Conservation (phyloP, 2,329 filamentous ascomycete species). For the Trichoderma cornu-damae region DNA sequence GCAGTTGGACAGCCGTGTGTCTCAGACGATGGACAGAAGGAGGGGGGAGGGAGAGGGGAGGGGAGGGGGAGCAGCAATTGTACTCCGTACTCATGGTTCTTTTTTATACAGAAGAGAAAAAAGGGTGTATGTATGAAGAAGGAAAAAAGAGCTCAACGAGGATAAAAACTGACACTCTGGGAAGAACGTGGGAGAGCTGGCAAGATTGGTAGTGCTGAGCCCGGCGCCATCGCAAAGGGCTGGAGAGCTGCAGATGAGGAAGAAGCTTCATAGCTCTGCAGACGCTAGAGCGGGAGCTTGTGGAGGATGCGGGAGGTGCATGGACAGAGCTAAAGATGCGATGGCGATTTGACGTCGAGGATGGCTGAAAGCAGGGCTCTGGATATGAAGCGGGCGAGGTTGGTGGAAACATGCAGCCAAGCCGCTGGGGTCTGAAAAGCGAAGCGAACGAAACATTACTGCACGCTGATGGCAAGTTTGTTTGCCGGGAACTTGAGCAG, state of each 20-base stretch:
- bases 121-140: no score
- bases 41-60: background rate
- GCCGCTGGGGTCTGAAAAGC: background rate
- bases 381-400: no score
- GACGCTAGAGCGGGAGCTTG: slow-evolving; percentile 8
- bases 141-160: background rate
- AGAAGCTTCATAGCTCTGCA: slow-evolving; percentile 7
- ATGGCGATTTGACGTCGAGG: background rate
- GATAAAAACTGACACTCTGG: background rate
- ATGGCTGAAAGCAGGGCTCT: no score
- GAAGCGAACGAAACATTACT: background rate
- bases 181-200: background rate
- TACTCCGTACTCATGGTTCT: background rate
- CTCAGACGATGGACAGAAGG: background rate
- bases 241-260: background rate
- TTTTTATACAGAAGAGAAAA: background rate
- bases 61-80: no score
- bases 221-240: background rate
- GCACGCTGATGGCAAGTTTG: background rate
- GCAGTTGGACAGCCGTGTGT: background rate
- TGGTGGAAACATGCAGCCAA: background rate
- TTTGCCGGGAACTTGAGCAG: background rate
- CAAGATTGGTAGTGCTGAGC: slow-evolving; percentile 3
- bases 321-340: background rate
- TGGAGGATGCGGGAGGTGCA: no score